Base-by-base conservation (phyloP, 345 rosid species). In the Murraya koenigii region DNA sequence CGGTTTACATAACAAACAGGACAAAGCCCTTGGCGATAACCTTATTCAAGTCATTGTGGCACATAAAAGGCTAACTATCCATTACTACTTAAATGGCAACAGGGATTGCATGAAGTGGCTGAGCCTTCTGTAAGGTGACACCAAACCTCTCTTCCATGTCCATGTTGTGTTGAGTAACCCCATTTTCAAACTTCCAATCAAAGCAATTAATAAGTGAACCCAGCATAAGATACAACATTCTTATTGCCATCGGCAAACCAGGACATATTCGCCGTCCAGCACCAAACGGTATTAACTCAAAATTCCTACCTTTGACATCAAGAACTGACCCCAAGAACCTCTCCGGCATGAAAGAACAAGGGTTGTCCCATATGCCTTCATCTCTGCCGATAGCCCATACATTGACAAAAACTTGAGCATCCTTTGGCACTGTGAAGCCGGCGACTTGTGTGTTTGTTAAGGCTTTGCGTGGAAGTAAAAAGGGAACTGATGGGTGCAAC, bases 381-480 rank as follows among this genome's bases (percentile, higher is more conserved):
- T 89, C 90, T 71, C 88, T 83, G 13, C 89, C 88, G 2, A 88
- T 87, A 3, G 89, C 87, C 91, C 89, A 87, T 1, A 41, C 87
- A 30, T 88, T 90, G 5, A 90, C 88, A 0, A 87, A 33, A 10
- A 90, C 67, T 44, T 84, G 88, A 14, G 89, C 84, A 8, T 28
- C 89, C 70, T 84, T 63, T 1, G 91, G 88, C 35, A 88, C 41
- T 7, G 56, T 84, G 35, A 77, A 85, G 17, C 87, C 85, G 14
- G 69, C 44, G 2, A 88, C 55, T 26, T 85, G 68, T 2, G 78
- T 85, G 0, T 86, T 79, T 1, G 36, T 28, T 44, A 76, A 78
- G 8, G 90, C 85, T 82, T 79, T 81, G n/a, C 85, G 82, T 6
- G 91, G 89, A 14, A 85, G 71, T 13, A 88, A 52, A 1, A 89